Base-by-base conservation (phyloP, 352 stramenopile genomes). In the Phytopythium chamaehyphon region DNA sequence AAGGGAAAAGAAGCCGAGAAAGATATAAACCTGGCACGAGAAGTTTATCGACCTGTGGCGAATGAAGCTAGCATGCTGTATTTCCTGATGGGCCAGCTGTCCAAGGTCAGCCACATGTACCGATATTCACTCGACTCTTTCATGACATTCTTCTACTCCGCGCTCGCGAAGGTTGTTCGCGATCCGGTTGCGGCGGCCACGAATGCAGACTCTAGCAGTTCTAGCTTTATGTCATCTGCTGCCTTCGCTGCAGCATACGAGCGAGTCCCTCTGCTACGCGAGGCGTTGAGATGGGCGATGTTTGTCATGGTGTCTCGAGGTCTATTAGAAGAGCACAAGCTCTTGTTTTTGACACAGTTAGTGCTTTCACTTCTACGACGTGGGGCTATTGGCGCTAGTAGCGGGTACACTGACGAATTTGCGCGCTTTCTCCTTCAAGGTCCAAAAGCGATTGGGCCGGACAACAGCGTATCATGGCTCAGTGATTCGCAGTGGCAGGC, bases 31-130 rank as follows among this genome's bases (percentile, higher is more conserved):
- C 38, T 94, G 4, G 88, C 90, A 10, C 72, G 91, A 11, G 90
- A 98, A 47, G 81, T 97, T 12, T 98, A 97, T 47, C 73, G 90
- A 0, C 77, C 86, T 1, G 88, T 97, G 10, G 90, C 88, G 0
- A 81, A 71, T 10, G 89, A 97, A 67, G 89, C 85, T 6, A 89
- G 83, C 19, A 90, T 96, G 78, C 68, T 97, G 43, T 98, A 97
- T 49, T 98, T 98, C 64, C 71, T 96, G 44, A 88, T 98, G 68
- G 63, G 88, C 11, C 76, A 95, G 51, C 69, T 98, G 0, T 88
- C 71, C 67, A 86, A 90, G 51, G 74, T 97, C 8, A 93, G 95
- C 57, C 86, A 95, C 71, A 97, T 97, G 89, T 97, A 97, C 55
- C 86, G 95, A 24, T 97, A 97, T 65, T 96, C 86, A 19, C 80